Evolutionary conservation across 768 basidiomycete genomes (phyloP).

Genomic region (Podaxis sp.): DNA sequence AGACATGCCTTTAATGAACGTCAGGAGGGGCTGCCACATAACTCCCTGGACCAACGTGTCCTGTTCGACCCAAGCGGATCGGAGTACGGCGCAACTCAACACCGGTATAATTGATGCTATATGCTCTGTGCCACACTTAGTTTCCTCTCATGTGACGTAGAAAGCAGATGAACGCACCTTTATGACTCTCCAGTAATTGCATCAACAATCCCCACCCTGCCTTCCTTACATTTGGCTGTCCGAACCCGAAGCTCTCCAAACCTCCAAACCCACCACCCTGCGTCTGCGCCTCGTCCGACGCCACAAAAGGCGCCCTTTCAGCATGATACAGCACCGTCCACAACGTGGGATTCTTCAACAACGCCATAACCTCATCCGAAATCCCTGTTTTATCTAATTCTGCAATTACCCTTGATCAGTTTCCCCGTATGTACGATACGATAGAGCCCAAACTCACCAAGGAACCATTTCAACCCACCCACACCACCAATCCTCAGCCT

Average conservation of each 20-base stretch:
- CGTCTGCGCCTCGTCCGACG: slow-evolving; percentile 11
- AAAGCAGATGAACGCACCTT: slow-evolving; percentile 33
- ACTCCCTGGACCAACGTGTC: slow-evolving; percentile 63
- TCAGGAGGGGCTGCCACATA: slow-evolving; percentile 72
- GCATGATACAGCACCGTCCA: slow-evolving; percentile 59
- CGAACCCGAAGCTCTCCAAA: slow-evolving; percentile 52
- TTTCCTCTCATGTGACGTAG: neutral
- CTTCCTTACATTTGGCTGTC: slow-evolving; percentile 71
- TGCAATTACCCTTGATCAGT: neutral
- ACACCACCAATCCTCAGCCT: slow-evolving; percentile 68
- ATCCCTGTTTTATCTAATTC: slow-evolving; percentile 2
- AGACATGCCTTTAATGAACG: slow-evolving; percentile 66
- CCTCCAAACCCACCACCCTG: neutral
- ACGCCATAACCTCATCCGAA: slow-evolving; percentile 31
- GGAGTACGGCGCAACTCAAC: slow-evolving; percentile 57
- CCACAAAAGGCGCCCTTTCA: slow-evolving; percentile 38
- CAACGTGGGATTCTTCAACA: slow-evolving; percentile 48
- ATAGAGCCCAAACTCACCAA: slow-evolving; percentile 42
- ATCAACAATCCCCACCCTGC: slow-evolving; percentile 63
- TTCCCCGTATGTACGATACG: neutral
- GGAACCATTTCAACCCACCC: slow-evolving; percentile 59
- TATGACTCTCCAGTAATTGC: slow-evolving; percentile 38
- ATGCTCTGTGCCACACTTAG: slow-evolving; percentile 13
- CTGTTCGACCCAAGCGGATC: slow-evolving; percentile 68
- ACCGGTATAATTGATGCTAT: slow-evolving; percentile 35